Base-by-base conservation (phyloP, 164 flowering plant genomes). In the Piper betle region DNA sequence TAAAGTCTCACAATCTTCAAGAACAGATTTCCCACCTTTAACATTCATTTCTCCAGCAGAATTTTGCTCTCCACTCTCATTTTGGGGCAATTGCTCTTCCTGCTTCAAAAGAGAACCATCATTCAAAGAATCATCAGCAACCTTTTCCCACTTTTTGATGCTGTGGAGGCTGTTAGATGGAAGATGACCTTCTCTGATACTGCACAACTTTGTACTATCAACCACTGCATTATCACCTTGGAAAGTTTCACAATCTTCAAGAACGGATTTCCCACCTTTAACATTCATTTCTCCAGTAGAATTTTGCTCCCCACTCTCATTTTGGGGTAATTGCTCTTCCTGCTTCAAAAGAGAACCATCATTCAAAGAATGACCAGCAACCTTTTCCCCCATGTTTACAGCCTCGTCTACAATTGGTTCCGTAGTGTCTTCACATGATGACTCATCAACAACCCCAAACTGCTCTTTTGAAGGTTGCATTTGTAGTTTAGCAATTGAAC, bases 401-500 rank as follows among this genome's bases (percentile, higher is more conserved):
- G 63, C 57, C 59, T 57, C 73, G 10, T 43, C 57, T 42, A 33
- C 37, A 41, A 60, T 33, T 3, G 59, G 62, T 67, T 66, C 78
- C 63, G 59, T 67, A n/a, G 39, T 56, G 64, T 71, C 73, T 39
- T 61, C 70, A 62, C 56, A 63, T 61, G 15, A 57, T 37, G 40
- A 58, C 54, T 80, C 84, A 54, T 55, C 65, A 19, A 66, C 72
- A 50, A 61, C 74, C 56, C 64, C 61, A 60, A 7, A n/a, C 37
- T 79, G 80, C 67, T 59, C 62, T 57, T 80, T 72, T n/a, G 76
- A 70, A 20, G 53, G 69, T 64, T 65, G 59, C 38, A 73, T 79
- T 64, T 83, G 85, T 69, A 85, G 67, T 78, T 74, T 81, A 58
- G 83, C 69, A 66, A 88, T 82, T 15, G 78, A 82, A 46, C 99